Conservation (phyloP, 352 stramenopile genomes). For the Pythium brassicae region DNA sequence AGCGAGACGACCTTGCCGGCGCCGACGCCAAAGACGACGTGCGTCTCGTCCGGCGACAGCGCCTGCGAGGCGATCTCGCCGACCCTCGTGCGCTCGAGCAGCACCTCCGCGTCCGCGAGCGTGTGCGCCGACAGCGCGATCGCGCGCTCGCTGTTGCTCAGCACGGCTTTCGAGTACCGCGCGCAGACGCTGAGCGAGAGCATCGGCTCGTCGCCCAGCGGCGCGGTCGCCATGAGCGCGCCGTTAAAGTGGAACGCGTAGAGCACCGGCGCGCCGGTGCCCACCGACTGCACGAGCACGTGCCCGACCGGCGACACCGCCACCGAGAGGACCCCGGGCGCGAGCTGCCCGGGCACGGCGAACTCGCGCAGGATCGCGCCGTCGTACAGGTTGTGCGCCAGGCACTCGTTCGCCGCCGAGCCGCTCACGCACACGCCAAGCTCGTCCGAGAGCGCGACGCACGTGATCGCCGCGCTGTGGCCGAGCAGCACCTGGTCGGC, state of each 20-base stretch:
- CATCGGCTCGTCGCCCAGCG: conserved; percentile 37
- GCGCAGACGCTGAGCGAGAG: conserved; percentile 46
- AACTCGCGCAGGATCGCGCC: conserved; percentile 62
- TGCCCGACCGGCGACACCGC: conserved; percentile 63
- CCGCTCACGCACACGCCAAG: conserved; percentile 70
- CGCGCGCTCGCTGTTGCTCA: conserved; percentile 51
- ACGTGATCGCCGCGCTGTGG: conserved; percentile 58
- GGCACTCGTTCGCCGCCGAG: conserved; percentile 59
- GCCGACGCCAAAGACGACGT: conserved; percentile 66
- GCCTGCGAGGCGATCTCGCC: conserved; percentile 55
- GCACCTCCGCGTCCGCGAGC: conserved; percentile 40
- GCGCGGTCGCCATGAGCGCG: conserved; percentile 37
- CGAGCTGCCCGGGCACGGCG: conserved; percentile 32
- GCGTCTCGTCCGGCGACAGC: conserved; percentile 70
- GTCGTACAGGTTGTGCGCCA: conserved; percentile 59
- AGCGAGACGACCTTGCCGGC: conserved; percentile 49
- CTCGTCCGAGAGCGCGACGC: conserved; percentile 64
- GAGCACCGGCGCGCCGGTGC: conserved; percentile 41
- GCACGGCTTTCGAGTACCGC: conserved; percentile 62
- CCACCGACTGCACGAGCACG: conserved; percentile 69
- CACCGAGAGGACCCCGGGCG: conserved; percentile 49
- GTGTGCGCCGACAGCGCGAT: conserved; percentile 44
- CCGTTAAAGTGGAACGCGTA: conserved; percentile 80
- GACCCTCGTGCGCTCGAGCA: conserved; percentile 39
- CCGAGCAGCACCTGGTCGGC: conserved; percentile 75